A percentile compares a stretch with the other conserved stretches of the same genome.
These are phyloP conservation scores for Lithohypha guttulata DNA, from an alignment of 2,329 filamentous ascomycete species.

Conservation along the genomic window DNA sequence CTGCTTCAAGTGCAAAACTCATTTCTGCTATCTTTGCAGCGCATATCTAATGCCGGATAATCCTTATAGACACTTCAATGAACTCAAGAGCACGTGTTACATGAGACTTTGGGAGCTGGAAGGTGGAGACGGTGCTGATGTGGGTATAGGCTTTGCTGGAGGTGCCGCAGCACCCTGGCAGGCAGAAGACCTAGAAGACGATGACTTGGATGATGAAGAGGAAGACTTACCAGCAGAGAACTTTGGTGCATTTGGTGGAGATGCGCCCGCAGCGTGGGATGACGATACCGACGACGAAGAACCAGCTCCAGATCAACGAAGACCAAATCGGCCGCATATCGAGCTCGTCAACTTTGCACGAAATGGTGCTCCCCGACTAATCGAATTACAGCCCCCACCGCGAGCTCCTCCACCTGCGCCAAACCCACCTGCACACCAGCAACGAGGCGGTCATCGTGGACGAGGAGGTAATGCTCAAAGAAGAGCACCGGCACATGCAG, in stretches of 20 bases:
- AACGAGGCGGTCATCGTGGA: not conserved
- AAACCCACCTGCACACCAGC: slow-evolving; percentile 11
- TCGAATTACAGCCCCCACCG: slow-evolving; percentile 12
- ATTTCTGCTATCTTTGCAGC: slow-evolving; percentile 92
- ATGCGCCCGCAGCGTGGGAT: slow-evolving; percentile 23
- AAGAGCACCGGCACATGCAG: slow-evolving; percentile 3
- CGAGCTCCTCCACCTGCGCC: slow-evolving; percentile 13
- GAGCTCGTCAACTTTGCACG: slow-evolving; percentile 23
- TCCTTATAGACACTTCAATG: slow-evolving; percentile 83
- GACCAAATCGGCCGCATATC: slow-evolving; percentile 22
- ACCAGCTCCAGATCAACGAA: slow-evolving; percentile 30
- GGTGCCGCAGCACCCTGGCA: slow-evolving; percentile 6
- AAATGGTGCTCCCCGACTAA: slow-evolving; percentile 14
- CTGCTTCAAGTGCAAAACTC: slow-evolving; percentile 76
- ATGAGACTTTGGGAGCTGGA: slow-evolving; percentile 85
- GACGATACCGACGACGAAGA: slow-evolving; percentile 24
- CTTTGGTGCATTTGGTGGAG: slow-evolving; percentile 20
- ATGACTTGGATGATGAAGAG: slow-evolving; percentile 48
- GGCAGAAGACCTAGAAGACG: slow-evolving; percentile 35
- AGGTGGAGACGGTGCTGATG: slow-evolving; percentile 54
- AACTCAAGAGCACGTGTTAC: slow-evolving; percentile 58
- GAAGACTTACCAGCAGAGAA: slow-evolving; percentile 47
- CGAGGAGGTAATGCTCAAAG: not conserved
- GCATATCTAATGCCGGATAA: slow-evolving; percentile 73
- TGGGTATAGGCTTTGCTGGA: slow-evolving; percentile 28